phyloP scores from a whole-genome alignment of 108 stramenopile genomes.

The Nannochloropsis oceanica region DNA sequence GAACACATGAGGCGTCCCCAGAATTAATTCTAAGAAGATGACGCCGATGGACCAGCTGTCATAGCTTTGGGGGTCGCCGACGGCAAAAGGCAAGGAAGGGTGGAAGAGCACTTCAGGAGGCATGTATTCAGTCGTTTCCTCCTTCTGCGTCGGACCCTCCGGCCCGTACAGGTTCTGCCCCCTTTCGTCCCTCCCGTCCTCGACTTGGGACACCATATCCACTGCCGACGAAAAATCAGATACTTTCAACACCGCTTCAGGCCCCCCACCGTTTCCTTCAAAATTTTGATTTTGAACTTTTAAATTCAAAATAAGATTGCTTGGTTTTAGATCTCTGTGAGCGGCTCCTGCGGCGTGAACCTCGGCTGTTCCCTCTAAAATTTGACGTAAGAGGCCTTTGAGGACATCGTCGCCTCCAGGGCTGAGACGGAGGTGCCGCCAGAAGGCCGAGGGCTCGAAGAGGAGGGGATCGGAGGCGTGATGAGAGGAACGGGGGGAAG shows the following conservation, averaged over 20 bases:
- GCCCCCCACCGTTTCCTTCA: constrained; percentile 23
- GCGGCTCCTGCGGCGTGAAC: neutral
- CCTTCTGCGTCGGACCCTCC: constrained; percentile 22
- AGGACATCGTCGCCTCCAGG: neutral
- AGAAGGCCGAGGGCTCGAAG: constrained; percentile 10
- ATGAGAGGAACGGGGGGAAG: neutral
- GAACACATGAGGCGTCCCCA: constrained; percentile 84
- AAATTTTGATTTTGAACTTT: neutral
- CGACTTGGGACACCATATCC: neutral
- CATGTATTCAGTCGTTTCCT: constrained; percentile 34
- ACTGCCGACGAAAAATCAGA: constrained; percentile 41
- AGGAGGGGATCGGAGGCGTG: neutral
- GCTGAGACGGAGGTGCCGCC: constrained; percentile 28
- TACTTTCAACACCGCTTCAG: constrained; percentile 5
- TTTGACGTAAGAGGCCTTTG: neutral
- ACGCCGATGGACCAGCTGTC: constrained; percentile 52
- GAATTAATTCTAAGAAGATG: constrained; percentile 59
- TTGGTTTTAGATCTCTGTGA: neutral
- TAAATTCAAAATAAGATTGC: neutral
- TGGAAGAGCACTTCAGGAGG: constrained; percentile 40
- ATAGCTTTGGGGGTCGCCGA: constrained; percentile 23
- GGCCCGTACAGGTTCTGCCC: constrained; percentile 21
- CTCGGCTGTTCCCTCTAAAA: neutral
- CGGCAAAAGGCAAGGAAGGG: constrained; percentile 11
- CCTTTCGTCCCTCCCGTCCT: neutral